phyloP scores from a whole-genome alignment of 768 basidiomycete species.

The Lyophyllum decastes region DNA sequence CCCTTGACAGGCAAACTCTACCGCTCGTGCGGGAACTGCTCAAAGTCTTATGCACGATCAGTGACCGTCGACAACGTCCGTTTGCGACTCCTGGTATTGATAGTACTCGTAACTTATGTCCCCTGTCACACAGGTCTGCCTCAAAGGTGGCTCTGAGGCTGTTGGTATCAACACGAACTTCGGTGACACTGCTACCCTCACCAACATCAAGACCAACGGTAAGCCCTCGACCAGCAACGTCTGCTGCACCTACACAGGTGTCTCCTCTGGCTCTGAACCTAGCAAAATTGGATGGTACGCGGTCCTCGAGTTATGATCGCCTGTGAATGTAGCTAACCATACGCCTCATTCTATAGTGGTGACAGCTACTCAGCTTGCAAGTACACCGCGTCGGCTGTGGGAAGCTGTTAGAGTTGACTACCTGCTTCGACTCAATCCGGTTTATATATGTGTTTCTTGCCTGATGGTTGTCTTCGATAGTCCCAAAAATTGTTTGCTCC shows the following conservation, averaged over 20 bases:
- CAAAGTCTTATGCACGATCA: slow-evolving; percentile 21
- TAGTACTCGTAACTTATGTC: neutral
- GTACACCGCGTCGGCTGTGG: slow-evolving; percentile 23
- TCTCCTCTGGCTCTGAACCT: slow-evolving; percentile 24
- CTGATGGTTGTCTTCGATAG: neutral
- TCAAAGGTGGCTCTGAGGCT: slow-evolving; percentile 22
- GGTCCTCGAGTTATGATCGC: neutral
- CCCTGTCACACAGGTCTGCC: slow-evolving; percentile 17
- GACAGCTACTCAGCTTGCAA: slow-evolving; percentile 24
- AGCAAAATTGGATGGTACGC: slow-evolving; percentile 30
- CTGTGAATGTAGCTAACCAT: neutral
- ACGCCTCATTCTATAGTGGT: slow-evolving; percentile 14
- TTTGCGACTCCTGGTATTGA: neutral
- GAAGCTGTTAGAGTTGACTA: slow-evolving; percentile 19
- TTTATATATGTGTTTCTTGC: neutral
- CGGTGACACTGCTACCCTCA: slow-evolving; percentile 27
- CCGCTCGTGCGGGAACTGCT: slow-evolving; percentile 29
- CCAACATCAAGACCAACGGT: slow-evolving; percentile 25
- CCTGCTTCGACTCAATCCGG: neutral
- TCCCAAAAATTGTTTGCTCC: neutral
- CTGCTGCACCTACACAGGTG: slow-evolving; percentile 28
- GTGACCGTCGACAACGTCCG: slow-evolving; percentile 27
- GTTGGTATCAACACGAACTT: slow-evolving; percentile 30
- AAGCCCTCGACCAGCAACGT: slow-evolving; percentile 25
- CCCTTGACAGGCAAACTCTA: slow-evolving; percentile 24